Evolutionary conservation across 139 green algal genomes (phyloP).

Genomic region (Tetradesmus lagerheimii): DNA sequence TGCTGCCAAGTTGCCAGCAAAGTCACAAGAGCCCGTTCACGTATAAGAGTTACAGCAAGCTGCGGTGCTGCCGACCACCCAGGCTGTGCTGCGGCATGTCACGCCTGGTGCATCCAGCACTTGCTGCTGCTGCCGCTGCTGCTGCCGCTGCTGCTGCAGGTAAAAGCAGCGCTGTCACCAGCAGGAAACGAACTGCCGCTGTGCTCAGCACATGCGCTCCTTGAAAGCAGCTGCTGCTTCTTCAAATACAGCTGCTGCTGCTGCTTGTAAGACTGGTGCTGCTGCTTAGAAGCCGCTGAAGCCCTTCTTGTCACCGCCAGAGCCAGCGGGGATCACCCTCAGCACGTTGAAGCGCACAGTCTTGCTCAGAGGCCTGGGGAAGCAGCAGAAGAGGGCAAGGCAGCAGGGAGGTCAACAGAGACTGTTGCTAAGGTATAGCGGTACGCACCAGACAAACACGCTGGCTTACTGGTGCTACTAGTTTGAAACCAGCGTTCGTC

Average conservation of each 20-base stretch:
- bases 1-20: too few relatives aligned
- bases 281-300: slow-evolving; percentile 72
- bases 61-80: neutral
- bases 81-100: neutral
- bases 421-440: too few relatives aligned
- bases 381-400: neutral
- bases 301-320: slow-evolving; percentile 84
- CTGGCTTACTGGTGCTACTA: too few relatives aligned
- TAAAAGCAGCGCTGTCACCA: too few relatives aligned
- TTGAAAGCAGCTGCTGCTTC: too few relatives aligned
- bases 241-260: neutral
- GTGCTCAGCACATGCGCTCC: too few relatives aligned
- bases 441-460: too few relatives aligned
- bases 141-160: too few relatives aligned
- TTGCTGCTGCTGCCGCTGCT: neutral
- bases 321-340: slow-evolving; percentile 88
- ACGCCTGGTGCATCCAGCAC: neutral
- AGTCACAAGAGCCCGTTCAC: too few relatives aligned
- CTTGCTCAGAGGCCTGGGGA: slow-evolving; percentile 95
- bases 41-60: neutral
- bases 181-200: too few relatives aligned
- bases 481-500: too few relatives aligned
- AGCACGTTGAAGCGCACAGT: slow-evolving; percentile 99
- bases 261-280: neutral
- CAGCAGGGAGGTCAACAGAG: neutral